Evolutionary conservation across 768 basidiomycete genomes (phyloP).

Genomic region (Calocera viscosa): DNA sequence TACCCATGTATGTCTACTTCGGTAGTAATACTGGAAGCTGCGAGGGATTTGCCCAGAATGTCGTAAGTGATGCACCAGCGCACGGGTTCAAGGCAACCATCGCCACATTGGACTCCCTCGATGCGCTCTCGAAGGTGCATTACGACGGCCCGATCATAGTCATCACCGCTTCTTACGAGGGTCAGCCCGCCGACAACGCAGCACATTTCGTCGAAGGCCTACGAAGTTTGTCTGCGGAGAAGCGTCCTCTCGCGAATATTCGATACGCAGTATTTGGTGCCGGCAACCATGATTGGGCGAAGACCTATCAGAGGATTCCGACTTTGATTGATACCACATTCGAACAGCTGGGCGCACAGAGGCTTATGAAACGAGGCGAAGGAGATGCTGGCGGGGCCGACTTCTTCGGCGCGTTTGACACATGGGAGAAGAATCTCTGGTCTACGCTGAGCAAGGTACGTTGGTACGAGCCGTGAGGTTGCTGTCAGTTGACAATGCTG

Average conservation of each 20-base stretch:
- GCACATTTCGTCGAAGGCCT: conserved; percentile 36
- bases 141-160: conserved; percentile 36
- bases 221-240: conserved; percentile 23
- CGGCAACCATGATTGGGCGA: conserved; percentile 21
- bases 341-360: conserved; percentile 13
- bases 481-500: not conserved
- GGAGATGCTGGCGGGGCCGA: conserved; percentile 18
- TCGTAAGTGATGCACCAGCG: conserved; percentile 31
- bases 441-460: conserved; percentile 1
- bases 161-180: conserved; percentile 40
- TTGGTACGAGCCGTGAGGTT: not conserved
- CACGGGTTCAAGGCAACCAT: conserved; percentile 33
- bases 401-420: conserved; percentile 20
- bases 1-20: conserved; percentile 32
- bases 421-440: conserved; percentile 18
- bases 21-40: conserved; percentile 40
- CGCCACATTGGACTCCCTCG: conserved; percentile 32
- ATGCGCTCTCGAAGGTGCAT: conserved; percentile 18
- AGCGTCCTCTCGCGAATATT: conserved; percentile 17
- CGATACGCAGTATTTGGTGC: conserved; percentile 21
- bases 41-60: conserved; percentile 37
- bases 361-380: conserved; percentile 16
- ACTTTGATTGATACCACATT: conserved; percentile 17
- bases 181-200: conserved; percentile 39
- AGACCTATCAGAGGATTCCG: conserved; percentile 20